Conservation (phyloP, 495 filamentous ascomycete species). For the Daldinia loculata region DNA sequence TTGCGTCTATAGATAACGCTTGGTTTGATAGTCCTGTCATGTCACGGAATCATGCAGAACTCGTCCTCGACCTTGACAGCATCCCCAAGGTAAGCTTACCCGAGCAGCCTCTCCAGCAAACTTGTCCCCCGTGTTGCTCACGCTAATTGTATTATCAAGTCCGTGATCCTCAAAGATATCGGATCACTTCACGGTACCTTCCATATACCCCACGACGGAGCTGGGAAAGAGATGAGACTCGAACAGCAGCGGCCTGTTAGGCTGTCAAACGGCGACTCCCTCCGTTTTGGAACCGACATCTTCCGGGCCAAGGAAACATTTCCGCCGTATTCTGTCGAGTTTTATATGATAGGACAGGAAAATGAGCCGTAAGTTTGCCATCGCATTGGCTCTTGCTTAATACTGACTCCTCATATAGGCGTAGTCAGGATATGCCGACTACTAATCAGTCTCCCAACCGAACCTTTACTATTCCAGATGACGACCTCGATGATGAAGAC, state of each 20-base stretch:
- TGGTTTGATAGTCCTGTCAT: slow-evolving; percentile 85
- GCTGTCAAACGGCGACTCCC: slow-evolving; percentile 50
- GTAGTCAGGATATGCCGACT: background rate
- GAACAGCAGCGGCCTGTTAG: slow-evolving; percentile 14
- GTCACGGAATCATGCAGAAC: slow-evolving; percentile 77
- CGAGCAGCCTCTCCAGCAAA: background rate
- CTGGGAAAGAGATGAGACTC: slow-evolving; percentile 23
- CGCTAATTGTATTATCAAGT: slow-evolving; percentile 45
- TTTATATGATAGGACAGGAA: slow-evolving; percentile 15
- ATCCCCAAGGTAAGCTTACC: slow-evolving; percentile 12
- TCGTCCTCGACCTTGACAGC: slow-evolving; percentile 55
- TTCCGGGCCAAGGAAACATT: slow-evolving; percentile 51
- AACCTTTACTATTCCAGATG: slow-evolving; percentile 58
- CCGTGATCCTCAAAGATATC: slow-evolving; percentile 56
- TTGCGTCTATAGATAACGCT: slow-evolving; percentile 63
- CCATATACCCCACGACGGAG: slow-evolving; percentile 47
- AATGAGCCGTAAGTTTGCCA: background rate
- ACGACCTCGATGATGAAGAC: slow-evolving; percentile 54
- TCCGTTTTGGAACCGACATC: slow-evolving; percentile 60
- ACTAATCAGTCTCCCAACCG: slow-evolving; percentile 9
- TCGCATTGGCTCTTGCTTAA: background rate
- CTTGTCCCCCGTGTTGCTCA: background rate
- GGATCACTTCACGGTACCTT: slow-evolving; percentile 68
- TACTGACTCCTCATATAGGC: slow-evolving; percentile 10
- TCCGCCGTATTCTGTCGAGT: slow-evolving; percentile 49